Evolutionary conservation across 1,284 basidiomycete species (phyloP).

Genomic region (Trichosporon faecale): DNA sequence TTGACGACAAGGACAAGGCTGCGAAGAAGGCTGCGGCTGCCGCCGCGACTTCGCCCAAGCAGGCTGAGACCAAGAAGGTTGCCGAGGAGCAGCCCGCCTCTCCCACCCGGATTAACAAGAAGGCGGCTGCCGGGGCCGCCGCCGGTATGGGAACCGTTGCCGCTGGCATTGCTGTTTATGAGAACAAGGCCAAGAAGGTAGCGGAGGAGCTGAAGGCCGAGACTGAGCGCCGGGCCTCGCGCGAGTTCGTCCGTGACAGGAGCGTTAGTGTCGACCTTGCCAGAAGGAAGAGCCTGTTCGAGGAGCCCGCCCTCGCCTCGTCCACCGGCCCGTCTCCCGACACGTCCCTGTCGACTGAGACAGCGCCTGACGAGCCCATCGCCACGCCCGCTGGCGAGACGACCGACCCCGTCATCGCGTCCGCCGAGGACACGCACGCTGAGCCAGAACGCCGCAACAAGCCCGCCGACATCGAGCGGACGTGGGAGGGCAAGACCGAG

Average conservation of each 20-base stretch:
- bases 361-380: not conserved
- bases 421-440: not conserved
- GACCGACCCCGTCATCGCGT: constrained; percentile 7
- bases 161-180: not conserved
- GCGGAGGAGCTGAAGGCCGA: constrained; percentile 1
- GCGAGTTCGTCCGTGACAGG: not conserved
- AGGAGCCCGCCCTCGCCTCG: not conserved
- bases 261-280: constrained; percentile 10
- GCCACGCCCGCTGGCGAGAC: not conserved
- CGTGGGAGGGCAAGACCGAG: not conserved
- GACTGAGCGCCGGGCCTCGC: not conserved
- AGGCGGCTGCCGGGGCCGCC: not conserved
- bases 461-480: not conserved
- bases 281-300: constrained; percentile 8
- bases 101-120: not conserved
- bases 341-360: not conserved
- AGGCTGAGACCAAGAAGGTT: not conserved
- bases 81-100: not conserved
- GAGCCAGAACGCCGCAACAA: not conserved
- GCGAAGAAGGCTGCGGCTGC: not conserved
- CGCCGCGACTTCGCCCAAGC: not conserved
- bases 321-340: not conserved
- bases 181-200: constrained; percentile 7
- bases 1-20: constrained; percentile 7
- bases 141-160: not conserved